phyloP scores from a whole-genome alignment of 2,329 filamentous ascomycete species.

The Tolypocladium paradoxum region DNA sequence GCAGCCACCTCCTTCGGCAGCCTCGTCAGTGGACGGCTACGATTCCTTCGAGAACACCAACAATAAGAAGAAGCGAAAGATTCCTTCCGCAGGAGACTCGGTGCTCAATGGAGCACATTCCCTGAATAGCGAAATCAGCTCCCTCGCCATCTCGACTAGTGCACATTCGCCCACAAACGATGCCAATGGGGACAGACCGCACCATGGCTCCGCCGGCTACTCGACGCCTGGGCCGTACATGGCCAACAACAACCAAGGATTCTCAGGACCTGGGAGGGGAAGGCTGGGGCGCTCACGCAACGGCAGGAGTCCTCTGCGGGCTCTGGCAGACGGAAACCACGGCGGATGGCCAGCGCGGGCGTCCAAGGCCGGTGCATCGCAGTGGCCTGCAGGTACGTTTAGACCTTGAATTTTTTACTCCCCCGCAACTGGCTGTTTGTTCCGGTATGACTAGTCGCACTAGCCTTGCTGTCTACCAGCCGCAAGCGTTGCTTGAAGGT shows the following conservation, averaged over 20 bases:
- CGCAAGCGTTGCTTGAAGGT: background rate
- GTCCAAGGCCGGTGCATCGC: constrained; percentile 33
- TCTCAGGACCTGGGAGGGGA: constrained; percentile 77
- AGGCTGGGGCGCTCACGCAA: constrained; percentile 61
- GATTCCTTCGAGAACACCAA: constrained; percentile 98
- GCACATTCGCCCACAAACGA: constrained; percentile 19
- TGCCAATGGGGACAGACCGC: constrained; percentile 11
- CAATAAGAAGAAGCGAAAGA: constrained; percentile 99
- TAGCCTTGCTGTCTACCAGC: background rate
- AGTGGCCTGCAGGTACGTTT: constrained; percentile 35
- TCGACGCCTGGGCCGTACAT: constrained; percentile 37
- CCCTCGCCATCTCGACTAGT: constrained; percentile 14
- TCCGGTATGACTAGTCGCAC: background rate
- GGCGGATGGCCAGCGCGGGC: constrained; percentile 42
- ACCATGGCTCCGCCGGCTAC: constrained; percentile 14
- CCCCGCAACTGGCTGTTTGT: background rate
- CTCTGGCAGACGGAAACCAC: constrained; percentile 47
- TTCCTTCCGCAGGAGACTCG: constrained; percentile 73
- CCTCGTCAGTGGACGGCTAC: constrained; percentile 73
- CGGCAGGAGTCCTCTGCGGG: constrained; percentile 51
- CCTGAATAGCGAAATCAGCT: constrained; percentile 29
- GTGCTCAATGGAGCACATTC: constrained; percentile 32
- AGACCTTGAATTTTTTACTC: background rate
- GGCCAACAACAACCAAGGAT: constrained; percentile 39
- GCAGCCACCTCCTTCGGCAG: constrained; percentile 54